Conservation (phyloP, 2,329 filamentous ascomycete genomes). For the Cercospora sesami region DNA sequence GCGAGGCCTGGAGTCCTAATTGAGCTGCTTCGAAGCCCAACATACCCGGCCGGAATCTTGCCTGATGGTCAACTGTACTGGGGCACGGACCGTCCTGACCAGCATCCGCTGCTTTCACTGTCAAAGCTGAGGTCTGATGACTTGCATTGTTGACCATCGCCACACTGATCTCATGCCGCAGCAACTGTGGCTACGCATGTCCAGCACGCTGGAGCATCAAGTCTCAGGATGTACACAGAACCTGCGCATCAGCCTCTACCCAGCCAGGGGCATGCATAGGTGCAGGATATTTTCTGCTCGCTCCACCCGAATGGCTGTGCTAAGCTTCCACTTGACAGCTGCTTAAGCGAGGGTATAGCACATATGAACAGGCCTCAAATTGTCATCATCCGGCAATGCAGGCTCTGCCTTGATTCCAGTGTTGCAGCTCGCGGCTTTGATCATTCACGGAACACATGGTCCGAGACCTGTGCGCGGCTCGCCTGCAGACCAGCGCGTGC, state of each 20-base stretch:
- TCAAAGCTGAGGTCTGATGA: background rate
- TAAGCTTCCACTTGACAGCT: constrained; percentile 7
- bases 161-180: background rate
- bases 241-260: background rate
- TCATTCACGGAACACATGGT: background rate
- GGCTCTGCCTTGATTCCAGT: background rate
- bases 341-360: background rate
- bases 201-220: background rate
- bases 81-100: background rate
- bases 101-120: background rate
- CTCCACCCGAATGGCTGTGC: background rate
- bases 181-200: background rate
- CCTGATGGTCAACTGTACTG: background rate
- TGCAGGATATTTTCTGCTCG: background rate
- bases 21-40: background rate
- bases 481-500: background rate
- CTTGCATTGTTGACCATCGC: background rate
- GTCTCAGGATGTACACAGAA: background rate
- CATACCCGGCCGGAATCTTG: background rate
- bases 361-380: constrained; percentile 11
- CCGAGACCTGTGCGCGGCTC: background rate
- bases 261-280: background rate
- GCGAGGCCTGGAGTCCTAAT: background rate
- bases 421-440: background rate
- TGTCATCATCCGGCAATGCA: constrained; percentile 6